Evolutionary conservation across 352 stramenopile genomes (phyloP), one percentile per base, ranked within the genome.

Genomic region (Aphanomyces euteiches): DNA sequence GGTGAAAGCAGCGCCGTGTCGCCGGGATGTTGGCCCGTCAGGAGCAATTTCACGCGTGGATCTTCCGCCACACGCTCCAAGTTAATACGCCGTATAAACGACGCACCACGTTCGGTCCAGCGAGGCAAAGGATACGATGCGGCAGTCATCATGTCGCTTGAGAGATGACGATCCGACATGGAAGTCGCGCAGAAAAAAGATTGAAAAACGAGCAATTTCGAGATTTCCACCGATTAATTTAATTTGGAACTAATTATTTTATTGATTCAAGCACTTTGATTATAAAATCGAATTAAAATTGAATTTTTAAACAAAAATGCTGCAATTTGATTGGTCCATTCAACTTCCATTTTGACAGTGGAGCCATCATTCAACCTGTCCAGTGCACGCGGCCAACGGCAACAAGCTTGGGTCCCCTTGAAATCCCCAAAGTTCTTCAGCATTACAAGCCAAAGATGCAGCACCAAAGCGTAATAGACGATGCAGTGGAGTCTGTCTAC

Each of bases 11-110:
- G 47, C 3, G 43, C 53, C 7, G 53, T 47, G 15, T 70, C 64
- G 15, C n/a, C 34, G 17, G 64, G 53, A 13, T 37, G 19, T 15
- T 70, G 64, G 2, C 64, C 53, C 4, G 43, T 56, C 19, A 93
- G 66, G 50, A 93, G 60, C 0, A 86, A 81, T 8, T 82, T 81
- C 53, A 95, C 76, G 37, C 87, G 85, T 67, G 85, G 85, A 68
- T 95, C 87, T 73, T 94, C 85, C 7, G 87, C 87, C 47, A 95
- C 80, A 43, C 87, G 84, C 75, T 95, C 87, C 54, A 87, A 92
- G 71, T 95, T 95, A 83, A 95, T 95, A 76, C 87, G 86, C 28
- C 87, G 84, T 63, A 95, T 87, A 56, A 95, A 78, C 61, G 85
- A 81, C 4, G 87, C 92, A 56, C 87, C 87, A 61, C 87, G 86